phyloP scores from a whole-genome alignment of 768 basidiomycete species.

The Butyriboletus loyo region DNA sequence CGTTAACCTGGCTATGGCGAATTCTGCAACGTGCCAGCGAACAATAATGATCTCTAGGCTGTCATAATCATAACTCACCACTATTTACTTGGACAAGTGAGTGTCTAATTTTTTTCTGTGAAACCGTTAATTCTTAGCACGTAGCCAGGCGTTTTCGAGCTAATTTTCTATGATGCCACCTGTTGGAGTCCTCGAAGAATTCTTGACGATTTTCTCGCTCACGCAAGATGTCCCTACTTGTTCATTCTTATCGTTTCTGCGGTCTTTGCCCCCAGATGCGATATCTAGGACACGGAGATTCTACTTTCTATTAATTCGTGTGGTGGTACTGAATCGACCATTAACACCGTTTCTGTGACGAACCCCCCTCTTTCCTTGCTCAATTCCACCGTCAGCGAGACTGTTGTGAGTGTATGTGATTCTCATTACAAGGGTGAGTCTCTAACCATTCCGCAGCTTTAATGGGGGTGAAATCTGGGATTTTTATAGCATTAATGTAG shows the following conservation, averaged over 20 bases:
- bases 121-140: background rate
- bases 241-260: constrained; percentile 14
- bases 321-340: background rate
- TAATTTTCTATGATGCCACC: constrained; percentile 53
- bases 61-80: constrained; percentile 44
- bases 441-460: background rate
- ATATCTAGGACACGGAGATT: constrained; percentile 8
- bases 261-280: background rate
- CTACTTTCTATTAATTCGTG: background rate
- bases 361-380: constrained; percentile 9
- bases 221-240: constrained; percentile 4
- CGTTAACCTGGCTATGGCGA: constrained; percentile 8
- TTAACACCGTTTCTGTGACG: background rate
- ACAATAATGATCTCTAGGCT: constrained; percentile 16
- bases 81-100: constrained; percentile 6
- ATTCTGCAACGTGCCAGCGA: constrained; percentile 11
- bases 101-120: background rate
- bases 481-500: constrained; percentile 27
- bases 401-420: constrained; percentile 8
- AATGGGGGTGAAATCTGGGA: background rate
- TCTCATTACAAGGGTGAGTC: background rate
- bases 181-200: constrained; percentile 17
- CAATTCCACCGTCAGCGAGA: constrained; percentile 9
- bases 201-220: constrained; percentile 19
- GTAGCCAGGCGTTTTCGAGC: constrained; percentile 12